Evolutionary conservation across 495 filamentous ascomycete genomes (phyloP).

Genomic region (Penicillium cataractarum): DNA sequence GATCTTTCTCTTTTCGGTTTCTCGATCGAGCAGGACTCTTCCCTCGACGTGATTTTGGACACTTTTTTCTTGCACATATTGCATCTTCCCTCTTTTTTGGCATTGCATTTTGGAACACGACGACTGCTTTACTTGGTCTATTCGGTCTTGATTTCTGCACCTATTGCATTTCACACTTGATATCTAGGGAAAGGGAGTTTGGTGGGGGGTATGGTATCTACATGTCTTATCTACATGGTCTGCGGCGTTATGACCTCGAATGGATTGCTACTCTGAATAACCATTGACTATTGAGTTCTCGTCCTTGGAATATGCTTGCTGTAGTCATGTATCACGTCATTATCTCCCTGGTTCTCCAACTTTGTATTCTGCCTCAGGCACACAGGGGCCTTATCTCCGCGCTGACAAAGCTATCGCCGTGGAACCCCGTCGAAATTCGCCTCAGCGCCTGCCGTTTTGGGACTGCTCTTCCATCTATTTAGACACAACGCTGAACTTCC

Average conservation of each 20-base stretch:
- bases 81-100: constrained; percentile 11
- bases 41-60: constrained; percentile 4
- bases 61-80: constrained; percentile 5
- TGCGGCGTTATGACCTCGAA: constrained; percentile 2
- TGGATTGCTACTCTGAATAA: not conserved
- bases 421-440: constrained; percentile 35
- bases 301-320: not conserved
- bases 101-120: constrained; percentile 7
- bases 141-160: constrained; percentile 7
- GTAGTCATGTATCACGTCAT: not conserved
- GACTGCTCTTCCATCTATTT: constrained; percentile 2
- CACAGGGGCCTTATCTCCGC: constrained; percentile 28
- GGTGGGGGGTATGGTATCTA: not conserved
- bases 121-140: not conserved
- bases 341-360: not conserved
- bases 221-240: constrained; percentile 3
- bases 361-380: constrained; percentile 18
- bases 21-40: constrained; percentile 6
- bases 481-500: not conserved
- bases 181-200: constrained; percentile 4
- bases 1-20: constrained; percentile 7
- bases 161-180: constrained; percentile 5
- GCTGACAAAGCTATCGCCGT: constrained; percentile 44
- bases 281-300: not conserved
- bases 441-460: constrained; percentile 23